Evolutionary conservation across 257 asterid genomes (phyloP).

Genomic region (Coffea eugenioides): DNA sequence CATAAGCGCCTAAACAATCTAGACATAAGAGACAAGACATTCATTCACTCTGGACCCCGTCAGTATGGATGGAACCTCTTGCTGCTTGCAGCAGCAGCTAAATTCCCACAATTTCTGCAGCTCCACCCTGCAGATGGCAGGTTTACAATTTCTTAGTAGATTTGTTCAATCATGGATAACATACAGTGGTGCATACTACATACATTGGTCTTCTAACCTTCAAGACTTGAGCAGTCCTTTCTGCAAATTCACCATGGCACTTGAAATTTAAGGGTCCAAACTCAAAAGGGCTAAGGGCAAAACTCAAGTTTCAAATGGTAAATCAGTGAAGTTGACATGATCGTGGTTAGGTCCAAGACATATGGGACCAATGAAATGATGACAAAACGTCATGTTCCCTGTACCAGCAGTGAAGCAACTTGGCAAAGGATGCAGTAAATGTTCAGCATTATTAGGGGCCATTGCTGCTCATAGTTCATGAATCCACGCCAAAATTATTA

Average conservation of each 20-base stretch:
- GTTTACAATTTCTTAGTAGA: no score
- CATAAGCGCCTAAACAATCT: background rate
- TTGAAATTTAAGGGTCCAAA: no score
- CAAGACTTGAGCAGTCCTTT: no score
- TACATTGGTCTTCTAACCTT: no score
- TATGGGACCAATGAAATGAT: background rate
- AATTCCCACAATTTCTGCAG: no score
- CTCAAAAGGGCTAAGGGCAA: no score
- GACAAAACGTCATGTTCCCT: background rate
- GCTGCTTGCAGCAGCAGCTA: no score
- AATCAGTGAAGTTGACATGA: background rate
- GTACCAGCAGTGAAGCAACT: background rate
- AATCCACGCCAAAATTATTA: background rate
- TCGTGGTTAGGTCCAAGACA: background rate
- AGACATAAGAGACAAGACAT: background rate
- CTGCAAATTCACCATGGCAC: no score
- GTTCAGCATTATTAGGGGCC: background rate
- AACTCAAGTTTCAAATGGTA: background rate
- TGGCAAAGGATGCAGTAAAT: background rate
- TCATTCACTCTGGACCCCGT: background rate
- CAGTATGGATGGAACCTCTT: background rate
- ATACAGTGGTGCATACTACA: no score
- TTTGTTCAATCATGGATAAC: no score
- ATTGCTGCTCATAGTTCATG: background rate
- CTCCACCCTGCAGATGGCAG: no score